Percentiles rank a stretch among this genome's conserved stretches.
phyloP scores from a whole-genome alignment of 2,329 filamentous ascomycete species.

The Aspergillus fumigatus region DNA sequence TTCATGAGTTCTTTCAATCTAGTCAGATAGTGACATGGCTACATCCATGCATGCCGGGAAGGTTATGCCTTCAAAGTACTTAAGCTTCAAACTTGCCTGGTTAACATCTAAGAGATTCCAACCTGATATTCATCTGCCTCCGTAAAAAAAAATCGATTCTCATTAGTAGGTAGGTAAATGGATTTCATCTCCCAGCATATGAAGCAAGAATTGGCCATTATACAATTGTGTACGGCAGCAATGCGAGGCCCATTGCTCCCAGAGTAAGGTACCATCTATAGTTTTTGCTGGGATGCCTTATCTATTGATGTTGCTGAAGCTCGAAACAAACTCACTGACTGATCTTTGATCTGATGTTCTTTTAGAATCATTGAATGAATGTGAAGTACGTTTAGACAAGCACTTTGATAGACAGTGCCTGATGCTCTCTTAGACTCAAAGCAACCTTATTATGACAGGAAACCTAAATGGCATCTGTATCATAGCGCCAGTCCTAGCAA shows the following conservation, averaged over 20 bases:
- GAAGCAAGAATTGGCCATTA: neutral
- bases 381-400: neutral
- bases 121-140: too few species aligned
- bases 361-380: neutral
- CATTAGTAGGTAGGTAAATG: neutral
- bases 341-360: neutral
- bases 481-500: neutral
- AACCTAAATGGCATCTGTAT: neutral
- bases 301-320: neutral
- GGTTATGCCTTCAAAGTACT: neutral
- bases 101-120: too few species aligned
- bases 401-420: neutral
- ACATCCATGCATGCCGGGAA: neutral
- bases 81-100: neutral
- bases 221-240: neutral
- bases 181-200: neutral
- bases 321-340: neutral
- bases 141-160: neutral
- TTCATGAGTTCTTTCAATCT: neutral
- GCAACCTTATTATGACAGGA: neutral
- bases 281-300: neutral
- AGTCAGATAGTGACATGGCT: neutral
- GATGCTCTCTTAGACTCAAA: neutral
- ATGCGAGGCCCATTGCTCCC: neutral
- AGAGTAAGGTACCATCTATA: neutral